Evolutionary conservation across 1,139 yeast genomes (phyloP).

Genomic region (Candida sp.): DNA sequence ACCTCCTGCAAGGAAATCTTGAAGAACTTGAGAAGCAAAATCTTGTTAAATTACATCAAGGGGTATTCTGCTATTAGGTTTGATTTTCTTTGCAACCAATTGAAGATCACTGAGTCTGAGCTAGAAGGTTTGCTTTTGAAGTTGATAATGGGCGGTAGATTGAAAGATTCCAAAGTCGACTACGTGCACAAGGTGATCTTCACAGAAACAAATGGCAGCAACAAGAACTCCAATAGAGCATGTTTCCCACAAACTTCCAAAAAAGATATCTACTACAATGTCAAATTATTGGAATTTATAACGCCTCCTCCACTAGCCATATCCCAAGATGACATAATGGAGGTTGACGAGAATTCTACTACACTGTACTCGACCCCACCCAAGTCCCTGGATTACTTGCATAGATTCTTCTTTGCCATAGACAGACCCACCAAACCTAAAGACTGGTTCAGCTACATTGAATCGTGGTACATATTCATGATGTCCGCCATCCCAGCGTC

Average conservation of each 20-base stretch:
- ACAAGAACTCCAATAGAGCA: neutral
- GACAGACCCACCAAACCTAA: constrained; percentile 21
- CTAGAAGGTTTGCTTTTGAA: constrained; percentile 41
- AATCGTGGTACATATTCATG: constrained; percentile 41
- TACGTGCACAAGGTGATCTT: constrained; percentile 34
- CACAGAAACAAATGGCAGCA: constrained; percentile 10
- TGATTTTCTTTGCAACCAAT: constrained; percentile 24
- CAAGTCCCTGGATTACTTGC: neutral
- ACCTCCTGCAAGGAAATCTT: constrained; percentile 30
- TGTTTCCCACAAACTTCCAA: constrained; percentile 20
- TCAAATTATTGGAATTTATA: constrained; percentile 26
- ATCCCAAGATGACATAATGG: constrained; percentile 13
- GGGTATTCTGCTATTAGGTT: constrained; percentile 34
- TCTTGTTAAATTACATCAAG: constrained; percentile 30
- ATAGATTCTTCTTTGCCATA: constrained; percentile 21
- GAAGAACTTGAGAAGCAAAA: constrained; percentile 34
- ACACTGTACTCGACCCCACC: neutral
- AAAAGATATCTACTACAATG: constrained; percentile 28
- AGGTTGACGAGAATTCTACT: constrained; percentile 12
- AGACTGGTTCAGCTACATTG: constrained; percentile 24
- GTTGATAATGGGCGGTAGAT: constrained; percentile 49
- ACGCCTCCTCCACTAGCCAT: constrained; percentile 6
- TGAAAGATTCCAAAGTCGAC: constrained; percentile 50
- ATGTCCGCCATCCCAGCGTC: constrained; percentile 36
- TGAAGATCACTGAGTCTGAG: constrained; percentile 27